phyloP scores from a whole-genome alignment of 768 basidiomycete species.

The Cantharellus anzutake region DNA sequence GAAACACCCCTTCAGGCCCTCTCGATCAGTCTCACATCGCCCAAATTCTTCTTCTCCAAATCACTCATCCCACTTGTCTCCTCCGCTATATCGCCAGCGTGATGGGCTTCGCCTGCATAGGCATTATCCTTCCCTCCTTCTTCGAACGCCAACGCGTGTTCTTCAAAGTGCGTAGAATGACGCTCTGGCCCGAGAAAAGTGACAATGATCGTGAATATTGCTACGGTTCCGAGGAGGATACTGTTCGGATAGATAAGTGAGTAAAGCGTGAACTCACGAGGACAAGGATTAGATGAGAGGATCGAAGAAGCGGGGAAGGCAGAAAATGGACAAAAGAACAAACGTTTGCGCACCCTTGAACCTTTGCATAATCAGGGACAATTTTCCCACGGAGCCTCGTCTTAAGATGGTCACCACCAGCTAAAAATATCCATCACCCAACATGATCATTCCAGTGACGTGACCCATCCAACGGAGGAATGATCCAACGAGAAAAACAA shows the following conservation, averaged over 20 bases:
- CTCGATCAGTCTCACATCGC: background rate
- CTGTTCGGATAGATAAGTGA: constrained; percentile 29
- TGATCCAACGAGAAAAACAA: background rate
- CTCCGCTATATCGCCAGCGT: background rate
- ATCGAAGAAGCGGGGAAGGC: background rate
- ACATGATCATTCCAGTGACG: too few relatives aligned
- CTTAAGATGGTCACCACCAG: constrained; percentile 39
- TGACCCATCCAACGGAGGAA: background rate
- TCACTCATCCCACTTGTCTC: background rate
- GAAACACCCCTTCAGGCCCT: too few relatives aligned
- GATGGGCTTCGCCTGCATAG: background rate
- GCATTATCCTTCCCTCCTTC: constrained; percentile 27
- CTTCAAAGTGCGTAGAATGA: constrained; percentile 48
- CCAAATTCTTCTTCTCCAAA: background rate
- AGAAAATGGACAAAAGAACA: too few relatives aligned
- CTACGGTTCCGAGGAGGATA: constrained; percentile 70
- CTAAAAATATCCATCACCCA: too few relatives aligned
- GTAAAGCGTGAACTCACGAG: background rate
- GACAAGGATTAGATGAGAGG: background rate
- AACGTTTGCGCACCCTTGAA: constrained; percentile 14
- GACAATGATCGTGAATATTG: constrained; percentile 56
- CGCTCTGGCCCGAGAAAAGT: constrained; percentile 47
- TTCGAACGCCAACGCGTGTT: constrained; percentile 61
- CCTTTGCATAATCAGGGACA: constrained; percentile 51
- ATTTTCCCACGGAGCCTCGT: constrained; percentile 25